phyloP scores from a whole-genome alignment of 306 rosid genomes.

The Inga laurina region DNA sequence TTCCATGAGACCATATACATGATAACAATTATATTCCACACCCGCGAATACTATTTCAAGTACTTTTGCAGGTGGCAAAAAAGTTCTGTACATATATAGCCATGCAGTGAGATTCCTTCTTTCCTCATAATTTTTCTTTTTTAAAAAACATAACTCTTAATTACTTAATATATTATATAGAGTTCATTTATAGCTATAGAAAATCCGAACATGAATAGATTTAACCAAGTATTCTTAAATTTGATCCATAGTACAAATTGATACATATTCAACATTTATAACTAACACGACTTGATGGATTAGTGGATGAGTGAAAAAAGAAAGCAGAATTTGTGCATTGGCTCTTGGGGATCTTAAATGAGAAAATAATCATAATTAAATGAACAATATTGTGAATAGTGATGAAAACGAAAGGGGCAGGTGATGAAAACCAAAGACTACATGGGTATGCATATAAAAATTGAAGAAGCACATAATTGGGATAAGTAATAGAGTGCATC shows the following conservation, averaged over 20 bases:
- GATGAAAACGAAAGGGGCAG: neutral
- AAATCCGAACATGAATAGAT: neutral
- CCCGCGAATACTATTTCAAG: neutral
- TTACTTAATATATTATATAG: too few relatives aligned
- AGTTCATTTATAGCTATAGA: neutral
- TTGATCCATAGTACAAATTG: neutral
- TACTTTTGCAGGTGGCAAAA: neutral
- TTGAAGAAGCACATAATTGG: neutral
- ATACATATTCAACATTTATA: neutral
- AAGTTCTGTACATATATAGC: neutral
- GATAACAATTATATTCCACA: neutral
- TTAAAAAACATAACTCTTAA: too few relatives aligned
- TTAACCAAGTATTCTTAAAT: neutral
- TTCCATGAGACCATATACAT: too few relatives aligned
- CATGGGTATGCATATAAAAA: neutral
- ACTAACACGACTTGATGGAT: neutral
- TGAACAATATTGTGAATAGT: neutral
- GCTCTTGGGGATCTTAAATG: neutral
- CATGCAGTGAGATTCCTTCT: neutral
- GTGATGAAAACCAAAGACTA: neutral
- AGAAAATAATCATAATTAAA: neutral
- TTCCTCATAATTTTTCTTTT: too few relatives aligned
- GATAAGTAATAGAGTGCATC: too few relatives aligned
- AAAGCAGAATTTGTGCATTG: neutral
- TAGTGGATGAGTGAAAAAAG: neutral